Base-by-base conservation (phyloP, 768 basidiomycete species). In the Termitomyces sp. region DNA sequence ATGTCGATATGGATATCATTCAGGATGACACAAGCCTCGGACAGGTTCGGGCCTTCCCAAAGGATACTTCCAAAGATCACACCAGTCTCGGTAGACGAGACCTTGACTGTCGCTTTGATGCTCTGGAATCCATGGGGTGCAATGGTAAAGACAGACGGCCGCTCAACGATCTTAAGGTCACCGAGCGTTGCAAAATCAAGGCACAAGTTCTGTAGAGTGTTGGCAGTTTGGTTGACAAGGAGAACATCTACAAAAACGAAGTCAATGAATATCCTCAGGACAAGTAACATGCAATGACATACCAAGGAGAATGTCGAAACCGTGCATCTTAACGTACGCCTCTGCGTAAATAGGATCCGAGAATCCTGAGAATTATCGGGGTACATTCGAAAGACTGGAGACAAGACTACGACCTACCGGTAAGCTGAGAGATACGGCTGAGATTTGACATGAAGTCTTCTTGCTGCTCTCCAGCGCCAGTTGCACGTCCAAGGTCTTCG, bases 1-100 rank as follows among this genome's bases (percentile, higher is more conserved):
- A 99, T 97, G 72, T 99, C 97, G 63, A 98, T 91, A 72, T 98
- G 96, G 53, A 97, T 94, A 74, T 98, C 95, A 70, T 92, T 97
- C 70, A 98, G 72, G 55, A 99, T 95, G 41, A 98, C 95, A 68
- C 90, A 94, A 20, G 88, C 86, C 68, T 97, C 95, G 0, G 87
- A 81, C 68, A 95, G 85, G 44, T 87, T 90, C 0, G 89, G 87
- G 10, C 91, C 92, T 68, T 97, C 94, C 90, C 96, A 98, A 12
- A 96, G 85, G 61, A 98, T 98, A 69, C 93, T 95, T 18, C 97
- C 97, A 63, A 98, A 98, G 65, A 98, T 97, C 61, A 98, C 95
- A 46, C 95, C 97, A 1, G 97, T 98, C 74, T 99, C 97, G 0
- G 97, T 98, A 23, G 94, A 97, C 0, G 96, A 95, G 1, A 96